Percentiles rank a stretch among this genome's conserved stretches.
These are phyloP conservation scores for Verticillium nubilum DNA, from an alignment of 2,329 filamentous ascomycete genomes.

Conservation along the genomic window DNA sequence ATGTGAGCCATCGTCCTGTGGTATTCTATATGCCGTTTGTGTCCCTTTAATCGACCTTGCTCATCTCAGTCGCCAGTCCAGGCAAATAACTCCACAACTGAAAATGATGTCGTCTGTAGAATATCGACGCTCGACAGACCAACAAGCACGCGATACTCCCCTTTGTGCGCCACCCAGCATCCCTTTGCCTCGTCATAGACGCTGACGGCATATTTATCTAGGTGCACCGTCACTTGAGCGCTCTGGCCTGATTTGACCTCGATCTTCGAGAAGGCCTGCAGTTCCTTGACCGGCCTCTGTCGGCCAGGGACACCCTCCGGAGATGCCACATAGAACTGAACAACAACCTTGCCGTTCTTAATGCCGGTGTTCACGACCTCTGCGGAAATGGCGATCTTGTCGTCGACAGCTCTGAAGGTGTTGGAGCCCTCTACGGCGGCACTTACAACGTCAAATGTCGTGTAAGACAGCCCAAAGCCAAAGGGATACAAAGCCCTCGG, in stretches of 20 bases:
- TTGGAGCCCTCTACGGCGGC: not conserved
- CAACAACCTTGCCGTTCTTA: constrained; percentile 6
- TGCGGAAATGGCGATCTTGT: not conserved
- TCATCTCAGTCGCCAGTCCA: not conserved
- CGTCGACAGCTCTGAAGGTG: not conserved
- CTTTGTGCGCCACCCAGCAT: not conserved
- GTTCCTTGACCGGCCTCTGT: not conserved
- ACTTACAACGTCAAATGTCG: constrained; percentile 1
- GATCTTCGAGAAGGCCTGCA: not conserved
- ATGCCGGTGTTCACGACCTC: constrained; percentile 7
- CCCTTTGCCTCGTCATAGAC: not conserved
- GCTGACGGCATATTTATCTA: constrained; percentile 1
- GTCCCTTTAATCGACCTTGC: not conserved
- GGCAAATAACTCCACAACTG: not conserved
- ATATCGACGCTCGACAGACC: not conserved
- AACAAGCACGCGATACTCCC: not conserved
- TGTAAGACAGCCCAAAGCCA: constrained; percentile 16
- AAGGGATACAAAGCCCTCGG: constrained; percentile 12
- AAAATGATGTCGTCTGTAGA: not conserved
- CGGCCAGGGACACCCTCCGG: not conserved
- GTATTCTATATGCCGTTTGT: too few relatives aligned
- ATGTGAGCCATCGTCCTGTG: too few relatives aligned
- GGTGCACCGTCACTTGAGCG: not conserved
- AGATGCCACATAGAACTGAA: constrained; percentile 13
- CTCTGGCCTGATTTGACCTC: not conserved